A percentile compares a stretch with the other conserved stretches of the same genome.
Evolutionary conservation across 305 asterid genomes (phyloP).

Genomic region (Fraxinus sp.): DNA sequence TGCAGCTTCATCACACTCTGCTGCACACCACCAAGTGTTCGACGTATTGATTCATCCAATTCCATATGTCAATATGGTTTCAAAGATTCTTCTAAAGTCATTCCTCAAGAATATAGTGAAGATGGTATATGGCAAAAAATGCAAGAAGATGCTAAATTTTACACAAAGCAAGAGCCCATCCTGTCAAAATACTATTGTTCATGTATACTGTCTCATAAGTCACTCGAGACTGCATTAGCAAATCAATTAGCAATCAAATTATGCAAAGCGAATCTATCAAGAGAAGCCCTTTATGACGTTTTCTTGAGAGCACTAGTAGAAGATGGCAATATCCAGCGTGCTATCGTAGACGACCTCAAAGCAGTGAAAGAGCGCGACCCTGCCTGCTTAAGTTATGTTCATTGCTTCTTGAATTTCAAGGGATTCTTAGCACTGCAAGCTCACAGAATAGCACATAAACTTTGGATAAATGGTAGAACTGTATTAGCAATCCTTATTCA

Average conservation of each 20-base stretch:
- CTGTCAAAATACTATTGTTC: slow-evolving; percentile 29
- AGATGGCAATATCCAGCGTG: slow-evolving; percentile 24
- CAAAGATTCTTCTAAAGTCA: slow-evolving; percentile 8
- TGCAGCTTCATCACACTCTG: slow-evolving; percentile 8
- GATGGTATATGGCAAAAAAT: slow-evolving; percentile 42
- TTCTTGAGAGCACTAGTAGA: slow-evolving; percentile 25
- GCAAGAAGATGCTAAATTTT: slow-evolving; percentile 30
- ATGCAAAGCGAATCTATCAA: slow-evolving; percentile 21
- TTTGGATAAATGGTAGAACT: slow-evolving; percentile 37
- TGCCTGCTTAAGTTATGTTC: slow-evolving; percentile 39
- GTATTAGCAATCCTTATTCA: slow-evolving; percentile 41
- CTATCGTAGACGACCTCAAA: slow-evolving; percentile 32
- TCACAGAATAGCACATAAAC: slow-evolving; percentile 39
- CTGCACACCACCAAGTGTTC: not conserved
- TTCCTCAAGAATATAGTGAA: slow-evolving; percentile 28
- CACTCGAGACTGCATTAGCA: slow-evolving; percentile 42
- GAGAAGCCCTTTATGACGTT: slow-evolving; percentile 32
- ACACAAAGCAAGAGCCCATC: slow-evolving; percentile 35
- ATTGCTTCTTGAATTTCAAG: slow-evolving; percentile 47
- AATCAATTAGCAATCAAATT: slow-evolving; percentile 36
- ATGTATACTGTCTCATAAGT: slow-evolving; percentile 32
- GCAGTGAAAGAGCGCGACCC: slow-evolving; percentile 50
- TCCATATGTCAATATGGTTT: not conserved
- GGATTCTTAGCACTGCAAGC: slow-evolving; percentile 47
- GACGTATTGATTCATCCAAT: not conserved